Base-by-base conservation (phyloP, 1,284 basidiomycete species). In the Cutaneotrichosporon spelunceum region DNA sequence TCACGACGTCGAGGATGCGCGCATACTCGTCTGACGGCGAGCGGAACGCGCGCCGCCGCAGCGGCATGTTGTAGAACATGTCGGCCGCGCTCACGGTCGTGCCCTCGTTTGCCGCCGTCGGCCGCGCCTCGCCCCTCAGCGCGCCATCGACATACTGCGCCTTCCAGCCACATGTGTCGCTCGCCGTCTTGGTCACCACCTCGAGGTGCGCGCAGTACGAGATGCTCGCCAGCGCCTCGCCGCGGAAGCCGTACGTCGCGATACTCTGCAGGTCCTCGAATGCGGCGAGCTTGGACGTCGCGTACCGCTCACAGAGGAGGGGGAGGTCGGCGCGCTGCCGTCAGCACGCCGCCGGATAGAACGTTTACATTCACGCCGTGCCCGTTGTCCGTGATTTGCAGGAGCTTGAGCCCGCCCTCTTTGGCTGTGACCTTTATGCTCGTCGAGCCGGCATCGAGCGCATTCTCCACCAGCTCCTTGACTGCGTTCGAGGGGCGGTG, bases 311-410 rank as follows among this genome's bases (percentile, higher is more conserved):
- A 54, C 95, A 95, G 1, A 99, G 84, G 19, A 99, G 88, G 0
- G 91, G 87, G 4, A 99, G 81, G 72, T 99, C 95, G 9, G 78
- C 74, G 76, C 84, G 84, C 85, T 80, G 79, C 27, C 3, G 11
- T 62, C 23, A 57, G 36, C 44, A 19, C 1, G 4, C 30, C 16
- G n/a, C 4, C 23, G 53, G 24, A 34, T 33, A 27, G 19, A 21
- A 21, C 3, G 62, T 85, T 71, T 68, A 93, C 92, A 49, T 88
- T 84, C 69, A 99, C 96, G 1, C 95, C 95, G 75, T 85, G 90
- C 0, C 95, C 96, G 72, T 99, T 97, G 75, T 99, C 96, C 70
- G 93, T 90, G 57, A 99, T 96, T 78, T 97, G 93, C 27, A 99
- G 84, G 52, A 94, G 81, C 77, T 96, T 99, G 81, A 99, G 81